Evolutionary conservation across 2,329 filamentous ascomycete genomes (phyloP).

Genomic region (Chalaropsis ovoidea): DNA sequence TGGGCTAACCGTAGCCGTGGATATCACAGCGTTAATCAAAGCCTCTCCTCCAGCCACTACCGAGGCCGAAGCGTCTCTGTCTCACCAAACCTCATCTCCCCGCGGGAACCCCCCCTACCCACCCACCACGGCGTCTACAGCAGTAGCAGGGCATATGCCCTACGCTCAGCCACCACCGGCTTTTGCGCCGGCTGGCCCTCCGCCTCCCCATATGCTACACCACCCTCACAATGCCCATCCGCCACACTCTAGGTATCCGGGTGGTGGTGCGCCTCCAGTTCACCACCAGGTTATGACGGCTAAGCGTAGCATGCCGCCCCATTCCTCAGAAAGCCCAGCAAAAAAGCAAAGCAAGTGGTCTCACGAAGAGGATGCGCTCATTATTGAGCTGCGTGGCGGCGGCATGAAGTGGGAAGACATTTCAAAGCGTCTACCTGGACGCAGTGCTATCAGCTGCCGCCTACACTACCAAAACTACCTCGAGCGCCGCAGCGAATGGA

Average conservation of each 20-base stretch:
- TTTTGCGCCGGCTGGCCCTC: constrained; percentile 24
- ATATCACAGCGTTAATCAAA: constrained; percentile 86
- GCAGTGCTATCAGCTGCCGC: constrained; percentile 87
- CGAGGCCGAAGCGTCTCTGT: constrained; percentile 26
- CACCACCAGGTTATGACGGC: constrained; percentile 24
- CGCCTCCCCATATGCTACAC: constrained; percentile 29
- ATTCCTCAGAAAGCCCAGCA: constrained; percentile 56
- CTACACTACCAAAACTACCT: constrained; percentile 96
- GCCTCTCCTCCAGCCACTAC: constrained; percentile 34
- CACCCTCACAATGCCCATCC: constrained; percentile 27
- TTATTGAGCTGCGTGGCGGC: constrained; percentile 79
- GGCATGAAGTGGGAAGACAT: constrained; percentile 99
- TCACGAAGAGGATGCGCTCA: constrained; percentile 80
- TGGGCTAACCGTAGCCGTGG: constrained; percentile 60
- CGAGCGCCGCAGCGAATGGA: constrained; percentile 86
- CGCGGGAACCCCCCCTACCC: constrained; percentile 26
- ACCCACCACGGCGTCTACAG: constrained; percentile 24
- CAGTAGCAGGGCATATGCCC: constrained; percentile 24
- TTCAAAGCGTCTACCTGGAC: constrained; percentile 76
- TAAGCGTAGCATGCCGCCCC: constrained; percentile 46
- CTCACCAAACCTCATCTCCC: constrained; percentile 29
- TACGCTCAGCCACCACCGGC: constrained; percentile 23
- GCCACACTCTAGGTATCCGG: constrained; percentile 15
- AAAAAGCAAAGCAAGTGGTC: constrained; percentile 98
- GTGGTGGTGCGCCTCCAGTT: constrained; percentile 28